Evolutionary conservation across 768 basidiomycete genomes (phyloP).

Genomic region (Suillus hirtellus): DNA sequence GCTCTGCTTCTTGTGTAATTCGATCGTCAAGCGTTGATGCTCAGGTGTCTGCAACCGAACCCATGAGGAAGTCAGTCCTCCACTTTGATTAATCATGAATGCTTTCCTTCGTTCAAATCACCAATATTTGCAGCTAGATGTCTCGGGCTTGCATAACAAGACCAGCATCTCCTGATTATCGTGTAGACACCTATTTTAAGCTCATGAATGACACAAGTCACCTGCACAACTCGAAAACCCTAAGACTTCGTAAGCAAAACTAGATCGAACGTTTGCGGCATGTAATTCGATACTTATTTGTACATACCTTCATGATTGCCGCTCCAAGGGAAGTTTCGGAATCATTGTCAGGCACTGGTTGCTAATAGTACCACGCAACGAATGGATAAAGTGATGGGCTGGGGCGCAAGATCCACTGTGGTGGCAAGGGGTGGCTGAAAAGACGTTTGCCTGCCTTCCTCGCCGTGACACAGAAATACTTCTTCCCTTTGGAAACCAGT

Average conservation of each 20-base stretch:
- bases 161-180: background rate
- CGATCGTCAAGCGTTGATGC: background rate
- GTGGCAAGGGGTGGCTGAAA: background rate
- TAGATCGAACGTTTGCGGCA: background rate
- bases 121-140: background rate
- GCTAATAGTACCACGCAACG: background rate
- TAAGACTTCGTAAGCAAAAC: background rate
- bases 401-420: background rate
- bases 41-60: background rate
- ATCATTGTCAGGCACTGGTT: background rate
- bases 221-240: background rate
- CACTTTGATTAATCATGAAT: background rate
- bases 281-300: background rate
- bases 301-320: background rate
- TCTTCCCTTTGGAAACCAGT: background rate
- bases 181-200: background rate
- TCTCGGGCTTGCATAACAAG: background rate
- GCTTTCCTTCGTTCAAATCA: background rate
- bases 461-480: background rate
- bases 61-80: background rate
- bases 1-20: background rate
- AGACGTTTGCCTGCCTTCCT: background rate
- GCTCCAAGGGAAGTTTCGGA: too few species aligned
- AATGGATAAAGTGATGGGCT: background rate
- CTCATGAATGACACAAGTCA: background rate